Base-by-base conservation (phyloP, 352 stramenopile species). In the Aphanomyces stellatus region DNA sequence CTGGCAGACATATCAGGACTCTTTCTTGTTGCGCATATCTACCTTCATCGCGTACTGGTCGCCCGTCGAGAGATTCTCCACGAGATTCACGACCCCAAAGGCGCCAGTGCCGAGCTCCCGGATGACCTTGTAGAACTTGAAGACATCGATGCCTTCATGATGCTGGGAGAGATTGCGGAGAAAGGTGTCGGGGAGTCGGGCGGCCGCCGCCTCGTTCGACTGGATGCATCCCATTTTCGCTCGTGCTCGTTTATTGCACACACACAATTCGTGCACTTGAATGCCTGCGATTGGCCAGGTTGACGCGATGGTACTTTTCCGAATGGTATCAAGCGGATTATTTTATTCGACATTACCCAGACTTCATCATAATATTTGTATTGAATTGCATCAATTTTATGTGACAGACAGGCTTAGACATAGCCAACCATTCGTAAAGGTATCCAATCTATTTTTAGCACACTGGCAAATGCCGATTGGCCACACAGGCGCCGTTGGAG, bases 31-130 rank as follows among this genome's bases (percentile, higher is more conserved):
- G 6, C 15, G 27, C 22, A 2, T 28, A 28, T n/a, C 1, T 43
- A 59, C 88, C 72, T 92, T 92, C 84, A 92, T 90, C 4, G 84
- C 84, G 43, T 81, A 92, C 24, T 73, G 73, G 40, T 85, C 82
- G 37, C 85, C 77, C 2, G 79, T 90, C 59, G 77, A 76, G 51
- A 84, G 69, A 69, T 89, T 78, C 53, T 90, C 74, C 11, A 92
- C 84, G 34, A 87, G 80, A 22, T 92, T 80, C 1, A 90, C 84
- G 25, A 92, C 71, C 15, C 84, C 84, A 33, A 92, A 90, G 6
- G 84, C 84, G 1, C 84, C 84, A 55, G 79, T 79, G 43, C 82
- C 84, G 28, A 92, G 72, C 55, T 88, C 80, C 6, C 72, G 65
- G 2, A 88, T n/a, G 42, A 76, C 59, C 0, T 69, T 76, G 56